These are phyloP conservation scores for Melanomma pulvis-pyrius DNA, from an alignment of 495 filamentous ascomycete genomes.

Conservation along the genomic window DNA sequence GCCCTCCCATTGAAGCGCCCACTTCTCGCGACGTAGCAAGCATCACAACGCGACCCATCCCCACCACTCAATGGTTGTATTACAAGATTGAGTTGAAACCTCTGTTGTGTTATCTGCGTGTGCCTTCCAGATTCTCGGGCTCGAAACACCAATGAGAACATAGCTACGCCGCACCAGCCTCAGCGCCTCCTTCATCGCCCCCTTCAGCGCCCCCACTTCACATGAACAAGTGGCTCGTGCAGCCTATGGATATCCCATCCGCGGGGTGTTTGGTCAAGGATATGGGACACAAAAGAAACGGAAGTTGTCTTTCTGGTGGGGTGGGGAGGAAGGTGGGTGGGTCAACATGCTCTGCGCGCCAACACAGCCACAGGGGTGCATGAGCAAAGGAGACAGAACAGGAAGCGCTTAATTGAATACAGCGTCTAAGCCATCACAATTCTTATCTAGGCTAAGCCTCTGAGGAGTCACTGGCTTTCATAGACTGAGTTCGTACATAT, in stretches of 20 bases:
- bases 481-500: not conserved
- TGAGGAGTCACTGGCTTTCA: not conserved
- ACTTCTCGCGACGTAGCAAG: no score
- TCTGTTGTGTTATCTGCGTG: no score
- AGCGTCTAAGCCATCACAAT: not conserved
- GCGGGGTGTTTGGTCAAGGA: no score
- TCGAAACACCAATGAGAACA: no score
- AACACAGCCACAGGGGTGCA: not conserved
- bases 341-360: not conserved
- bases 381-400: not conserved
- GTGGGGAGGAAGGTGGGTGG: not conserved
- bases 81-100: no score
- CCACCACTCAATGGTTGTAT: no score
- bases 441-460: not conserved
- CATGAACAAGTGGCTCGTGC: not conserved
- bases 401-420: no score
- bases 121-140: no score
- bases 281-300: no score
- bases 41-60: no score
- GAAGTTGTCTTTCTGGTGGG: not conserved
- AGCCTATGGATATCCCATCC: no score
- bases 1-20: no score
- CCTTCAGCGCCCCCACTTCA: not conserved
- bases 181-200: not conserved
- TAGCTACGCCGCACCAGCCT: not conserved